A percentile compares a stretch with the other conserved stretches of the same genome.
Evolutionary conservation across 768 basidiomycete genomes (phyloP).

Genomic region (Tulasnella sp.): DNA sequence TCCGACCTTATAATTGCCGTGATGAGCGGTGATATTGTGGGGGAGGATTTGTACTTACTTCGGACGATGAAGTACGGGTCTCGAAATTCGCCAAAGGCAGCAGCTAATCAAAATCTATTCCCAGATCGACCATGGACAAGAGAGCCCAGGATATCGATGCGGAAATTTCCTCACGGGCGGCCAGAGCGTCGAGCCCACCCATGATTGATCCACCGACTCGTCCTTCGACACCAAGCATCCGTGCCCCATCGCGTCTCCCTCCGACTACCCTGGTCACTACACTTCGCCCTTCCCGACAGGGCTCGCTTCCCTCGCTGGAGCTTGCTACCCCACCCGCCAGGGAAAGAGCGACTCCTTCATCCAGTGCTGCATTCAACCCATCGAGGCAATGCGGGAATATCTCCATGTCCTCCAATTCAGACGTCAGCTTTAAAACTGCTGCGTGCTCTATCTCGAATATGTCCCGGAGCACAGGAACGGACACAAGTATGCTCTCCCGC

Average conservation of each 20-base stretch:
- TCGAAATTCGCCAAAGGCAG: not conserved
- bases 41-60: constrained; percentile 16
- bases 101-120: too few species aligned
- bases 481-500: not conserved
- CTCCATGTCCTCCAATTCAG: not conserved
- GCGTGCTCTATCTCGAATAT: not conserved
- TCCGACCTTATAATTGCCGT: constrained; percentile 2
- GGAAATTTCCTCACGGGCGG: not conserved
- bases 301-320: not conserved
- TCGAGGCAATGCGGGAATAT: not conserved
- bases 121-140: not conserved
- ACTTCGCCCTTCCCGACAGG: not conserved
- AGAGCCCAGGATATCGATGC: not conserved
- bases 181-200: not conserved
- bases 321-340: not conserved
- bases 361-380: not conserved
- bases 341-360: not conserved
- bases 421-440: constrained; percentile 4
- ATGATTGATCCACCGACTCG: not conserved
- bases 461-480: not conserved
- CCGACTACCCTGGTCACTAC: not conserved
- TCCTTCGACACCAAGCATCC: not conserved
- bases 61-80: not conserved
- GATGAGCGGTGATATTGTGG: not conserved
- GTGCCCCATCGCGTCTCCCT: not conserved